Evolutionary conservation across 1,284 basidiomycete species (phyloP), one percentile per base, ranked within the genome.

Genomic region (Mycosarcoma mackinlayi): DNA sequence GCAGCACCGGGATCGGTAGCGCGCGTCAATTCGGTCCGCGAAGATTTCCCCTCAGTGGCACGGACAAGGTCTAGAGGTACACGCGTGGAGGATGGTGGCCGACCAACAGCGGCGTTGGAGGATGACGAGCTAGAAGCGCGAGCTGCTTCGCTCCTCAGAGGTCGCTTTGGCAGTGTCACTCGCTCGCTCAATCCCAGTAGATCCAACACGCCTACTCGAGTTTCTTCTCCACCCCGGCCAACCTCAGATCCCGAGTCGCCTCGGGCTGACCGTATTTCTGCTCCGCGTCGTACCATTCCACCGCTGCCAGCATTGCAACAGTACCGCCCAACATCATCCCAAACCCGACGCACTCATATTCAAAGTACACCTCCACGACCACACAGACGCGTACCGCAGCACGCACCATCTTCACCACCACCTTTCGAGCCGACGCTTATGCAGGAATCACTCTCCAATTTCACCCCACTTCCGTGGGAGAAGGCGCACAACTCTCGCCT

Each of bases 371-470:
- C 40, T 44, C 45, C 31, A 18, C 60, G 33, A 7, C 31, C 24
- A 23, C 23, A 31, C n/a, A n/a, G n/a, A n/a, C n/a, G n/a, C n/a
- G n/a, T n/a, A 18, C 48, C 25, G 4, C 44, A 48, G 28, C 28
- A 21, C 4, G 16, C n/a, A 4, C 47, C 47, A 16, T 34, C 56
- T 19, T 49, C 54, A 3, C 45, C 54, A 11, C 50, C 53, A 18
- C 49, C 62, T 11, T 49, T 59, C 19, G 46, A 45, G 18, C 46
- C 56, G 16, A 66, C 65, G 11, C 37, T 62, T 6, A 54, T 60
- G 52, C 38, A 57, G 19, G 55, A 72, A 23, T 58, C 70, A 21
- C 61, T 73, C 11, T 68, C 70, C 37, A 51, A 64, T 33, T 65
- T 65, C 24, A 55, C 61, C 7, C 65, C 56, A 11, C 61, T 58